phyloP scores from a whole-genome alignment of 495 filamentous ascomycete species.

The Extremus antarcticus region DNA sequence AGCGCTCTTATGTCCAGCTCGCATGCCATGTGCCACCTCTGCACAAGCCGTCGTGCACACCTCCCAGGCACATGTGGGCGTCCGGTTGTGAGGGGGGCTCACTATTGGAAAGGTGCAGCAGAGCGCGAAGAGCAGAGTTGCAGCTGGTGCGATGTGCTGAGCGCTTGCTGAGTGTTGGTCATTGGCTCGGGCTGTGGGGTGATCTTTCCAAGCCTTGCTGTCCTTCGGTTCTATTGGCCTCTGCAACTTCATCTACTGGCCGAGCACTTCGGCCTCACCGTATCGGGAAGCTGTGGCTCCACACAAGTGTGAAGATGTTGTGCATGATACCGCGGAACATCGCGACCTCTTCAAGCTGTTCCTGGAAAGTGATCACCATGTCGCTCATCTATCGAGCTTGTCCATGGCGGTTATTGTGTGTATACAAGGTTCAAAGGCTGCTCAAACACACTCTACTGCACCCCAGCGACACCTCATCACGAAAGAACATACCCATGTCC shows the following conservation, averaged over 20 bases:
- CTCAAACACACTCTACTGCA: not conserved
- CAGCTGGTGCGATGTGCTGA: not conserved
- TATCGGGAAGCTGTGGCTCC: not conserved
- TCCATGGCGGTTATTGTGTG: not conserved
- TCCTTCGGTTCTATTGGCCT: too few species aligned
- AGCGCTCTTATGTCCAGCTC: slow-evolving; percentile 1
- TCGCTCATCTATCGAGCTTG: not conserved
- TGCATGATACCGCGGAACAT: not conserved
- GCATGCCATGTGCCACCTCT: not conserved
- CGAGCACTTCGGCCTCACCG: not conserved
- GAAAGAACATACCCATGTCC: too few species aligned
- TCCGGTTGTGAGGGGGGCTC: not conserved
- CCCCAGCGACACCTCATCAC: not conserved
- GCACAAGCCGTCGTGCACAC: not conserved
- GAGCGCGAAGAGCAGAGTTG: not conserved
- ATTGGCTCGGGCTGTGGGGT: not conserved
- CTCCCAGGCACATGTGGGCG: not conserved
- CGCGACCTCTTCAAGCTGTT: not conserved
- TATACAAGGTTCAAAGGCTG: not conserved
- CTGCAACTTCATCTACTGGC: too few species aligned
- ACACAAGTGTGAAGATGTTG: too few species aligned
- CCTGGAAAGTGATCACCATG: not conserved
- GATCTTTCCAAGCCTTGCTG: too few species aligned
- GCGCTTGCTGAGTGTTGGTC: not conserved
- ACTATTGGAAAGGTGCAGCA: slow-evolving; percentile 3